Conservation (phyloP, 2,329 filamentous ascomycete genomes). For the Fusarium decemcellulare region DNA sequence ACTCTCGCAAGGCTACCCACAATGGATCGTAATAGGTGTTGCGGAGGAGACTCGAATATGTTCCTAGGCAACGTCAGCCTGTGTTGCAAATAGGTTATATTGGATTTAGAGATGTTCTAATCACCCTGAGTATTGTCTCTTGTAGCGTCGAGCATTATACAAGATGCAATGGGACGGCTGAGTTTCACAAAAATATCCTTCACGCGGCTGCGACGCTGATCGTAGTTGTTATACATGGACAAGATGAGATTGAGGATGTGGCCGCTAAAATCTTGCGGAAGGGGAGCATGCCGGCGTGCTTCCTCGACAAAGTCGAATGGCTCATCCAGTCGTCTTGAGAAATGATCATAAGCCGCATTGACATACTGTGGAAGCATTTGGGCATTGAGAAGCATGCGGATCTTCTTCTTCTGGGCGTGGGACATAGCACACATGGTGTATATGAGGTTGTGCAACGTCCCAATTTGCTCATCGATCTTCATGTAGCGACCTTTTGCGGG, state of each 20-base stretch:
- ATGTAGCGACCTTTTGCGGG: constrained; percentile 20
- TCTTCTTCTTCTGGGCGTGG: constrained; percentile 10
- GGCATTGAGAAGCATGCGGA: constrained; percentile 13
- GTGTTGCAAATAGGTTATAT: too few species aligned
- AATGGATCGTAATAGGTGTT: too few species aligned
- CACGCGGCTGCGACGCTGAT: too few species aligned
- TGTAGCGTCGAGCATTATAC: too few species aligned
- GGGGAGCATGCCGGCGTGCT: not conserved
- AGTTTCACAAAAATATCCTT: too few species aligned
- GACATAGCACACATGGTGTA: constrained; percentile 2
- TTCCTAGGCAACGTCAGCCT: too few species aligned
- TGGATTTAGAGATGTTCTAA: too few species aligned
- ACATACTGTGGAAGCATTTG: constrained; percentile 15
- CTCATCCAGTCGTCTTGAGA: not conserved
- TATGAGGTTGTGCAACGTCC: constrained; percentile 13
- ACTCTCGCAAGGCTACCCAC: not conserved
- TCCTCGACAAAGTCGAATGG: constrained; percentile 17
- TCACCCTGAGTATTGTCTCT: too few species aligned
- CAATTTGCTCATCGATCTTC: constrained; percentile 18
- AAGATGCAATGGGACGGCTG: too few species aligned
- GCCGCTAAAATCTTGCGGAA: constrained; percentile 11
- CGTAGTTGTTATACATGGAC: constrained; percentile 2
- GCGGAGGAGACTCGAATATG: too few species aligned
- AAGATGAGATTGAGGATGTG: constrained; percentile 19
- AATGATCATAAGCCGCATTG: constrained; percentile 11